Conservation (phyloP, 2,329 filamentous ascomycete species). For the Stachybotrys chartarum region DNA sequence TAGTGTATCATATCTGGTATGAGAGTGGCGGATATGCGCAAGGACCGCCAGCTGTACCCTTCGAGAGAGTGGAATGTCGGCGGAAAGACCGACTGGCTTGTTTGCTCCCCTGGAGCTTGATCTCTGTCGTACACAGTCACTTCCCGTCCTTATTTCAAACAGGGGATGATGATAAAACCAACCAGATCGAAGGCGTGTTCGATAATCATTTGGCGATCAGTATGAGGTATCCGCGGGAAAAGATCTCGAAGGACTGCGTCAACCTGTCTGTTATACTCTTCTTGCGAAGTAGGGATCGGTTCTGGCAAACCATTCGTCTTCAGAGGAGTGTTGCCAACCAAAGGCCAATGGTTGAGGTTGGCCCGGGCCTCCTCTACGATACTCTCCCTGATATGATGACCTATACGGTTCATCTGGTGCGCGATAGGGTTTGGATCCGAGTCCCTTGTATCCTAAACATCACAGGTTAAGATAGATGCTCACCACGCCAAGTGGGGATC, state of each 20-base stretch:
- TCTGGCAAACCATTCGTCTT: constrained; percentile 35
- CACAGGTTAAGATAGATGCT: neutral
- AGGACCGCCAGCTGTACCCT: constrained; percentile 59
- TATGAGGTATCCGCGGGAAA: constrained; percentile 59
- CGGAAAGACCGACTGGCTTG: constrained; percentile 52
- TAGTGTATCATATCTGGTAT: constrained; percentile 58
- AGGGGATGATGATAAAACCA: constrained; percentile 15
- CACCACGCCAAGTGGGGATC: neutral
- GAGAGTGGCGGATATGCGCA: constrained; percentile 60
- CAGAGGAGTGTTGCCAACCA: constrained; percentile 7
- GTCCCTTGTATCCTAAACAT: neutral
- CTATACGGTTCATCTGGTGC: constrained; percentile 50
- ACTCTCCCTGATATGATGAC: constrained; percentile 51
- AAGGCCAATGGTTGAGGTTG: constrained; percentile 16
- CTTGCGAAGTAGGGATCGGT: constrained; percentile 51
- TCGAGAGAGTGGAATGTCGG: constrained; percentile 49
- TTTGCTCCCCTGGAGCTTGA: constrained; percentile 38
- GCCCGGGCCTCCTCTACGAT: constrained; percentile 50
- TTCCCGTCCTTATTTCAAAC: neutral
- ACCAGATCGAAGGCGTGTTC: constrained; percentile 58
- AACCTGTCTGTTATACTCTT: constrained; percentile 54
- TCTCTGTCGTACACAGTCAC: neutral
- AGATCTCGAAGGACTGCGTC: constrained; percentile 56
- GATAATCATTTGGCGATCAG: constrained; percentile 55
- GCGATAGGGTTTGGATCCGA: constrained; percentile 28